Evolutionary conservation across 148 eudicot species (phyloP).

Genomic region (Cornus controversa): DNA sequence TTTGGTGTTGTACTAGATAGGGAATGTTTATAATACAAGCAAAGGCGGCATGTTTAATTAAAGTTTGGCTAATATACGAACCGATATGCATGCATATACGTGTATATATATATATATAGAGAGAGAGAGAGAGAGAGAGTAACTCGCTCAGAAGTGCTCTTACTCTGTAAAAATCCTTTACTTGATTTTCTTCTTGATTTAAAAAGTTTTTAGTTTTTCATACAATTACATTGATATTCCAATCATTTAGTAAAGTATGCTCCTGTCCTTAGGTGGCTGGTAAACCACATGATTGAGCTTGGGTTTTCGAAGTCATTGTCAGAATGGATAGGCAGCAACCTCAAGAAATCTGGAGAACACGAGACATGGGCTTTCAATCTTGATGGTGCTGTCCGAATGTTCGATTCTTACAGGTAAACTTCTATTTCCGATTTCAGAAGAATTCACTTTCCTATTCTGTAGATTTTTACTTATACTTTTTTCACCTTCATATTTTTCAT

Average conservation of each 20-base stretch:
- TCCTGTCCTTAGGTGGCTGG: conserved; percentile 74
- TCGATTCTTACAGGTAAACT: conserved; percentile 78
- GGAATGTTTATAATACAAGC: no score
- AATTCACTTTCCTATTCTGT: neutral
- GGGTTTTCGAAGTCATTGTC: conserved; percentile 92
- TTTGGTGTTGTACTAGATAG: neutral
- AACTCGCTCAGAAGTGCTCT: neutral
- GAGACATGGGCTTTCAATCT: conserved; percentile 88
- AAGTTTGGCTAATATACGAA: neutral
- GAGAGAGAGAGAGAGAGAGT: neutral
- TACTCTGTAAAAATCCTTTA: no score
- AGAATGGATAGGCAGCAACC: conserved; percentile 90
- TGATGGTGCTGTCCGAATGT: conserved; percentile 89
- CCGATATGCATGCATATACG: no score
- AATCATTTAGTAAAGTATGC: neutral
- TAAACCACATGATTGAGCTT: conserved; percentile 77
- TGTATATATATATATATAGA: no score
- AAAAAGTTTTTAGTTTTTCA: no score
- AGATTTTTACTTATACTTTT: neutral
- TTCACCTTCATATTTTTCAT: neutral
- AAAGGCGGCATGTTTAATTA: no score
- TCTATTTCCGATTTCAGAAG: neutral
- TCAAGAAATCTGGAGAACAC: conserved; percentile 69
- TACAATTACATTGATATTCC: neutral
- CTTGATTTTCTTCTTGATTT: no score